These are phyloP conservation scores for Paspalum notatum DNA, from an alignment of 176 grass and related monocot species.

Conservation along the genomic window DNA sequence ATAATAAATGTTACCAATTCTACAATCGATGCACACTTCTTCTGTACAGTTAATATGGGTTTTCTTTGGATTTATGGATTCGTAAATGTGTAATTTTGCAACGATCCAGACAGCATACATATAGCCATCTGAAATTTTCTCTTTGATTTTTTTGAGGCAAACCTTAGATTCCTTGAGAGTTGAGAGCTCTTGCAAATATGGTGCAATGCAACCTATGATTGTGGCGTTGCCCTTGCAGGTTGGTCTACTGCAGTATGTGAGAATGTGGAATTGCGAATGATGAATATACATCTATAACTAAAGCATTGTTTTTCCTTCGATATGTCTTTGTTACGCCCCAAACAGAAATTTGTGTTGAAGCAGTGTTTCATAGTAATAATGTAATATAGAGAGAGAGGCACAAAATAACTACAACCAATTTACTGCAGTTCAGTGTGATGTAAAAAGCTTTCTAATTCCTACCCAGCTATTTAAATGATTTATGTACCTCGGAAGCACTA, in stretches of 20 bases:
- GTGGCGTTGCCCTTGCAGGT: no score
- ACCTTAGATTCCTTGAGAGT: neutral
- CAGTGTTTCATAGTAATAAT: no score
- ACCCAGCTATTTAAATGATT: neutral
- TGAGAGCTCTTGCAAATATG: slow-evolving; percentile 21
- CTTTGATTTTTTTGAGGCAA: neutral
- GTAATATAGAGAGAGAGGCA: no score
- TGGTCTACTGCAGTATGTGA: neutral
- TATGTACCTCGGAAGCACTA: slow-evolving; percentile 56
- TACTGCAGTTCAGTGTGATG: neutral
- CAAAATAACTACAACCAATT: neutral
- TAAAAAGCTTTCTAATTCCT: neutral
- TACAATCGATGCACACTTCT: neutral
- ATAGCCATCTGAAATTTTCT: neutral
- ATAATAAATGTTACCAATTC: neutral
- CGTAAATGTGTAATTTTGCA: neutral
- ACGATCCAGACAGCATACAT: neutral
- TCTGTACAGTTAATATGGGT: neutral
- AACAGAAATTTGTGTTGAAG: neutral
- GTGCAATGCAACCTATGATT: neutral
- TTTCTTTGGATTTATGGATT: neutral
- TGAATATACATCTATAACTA: neutral
- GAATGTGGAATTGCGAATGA: neutral
- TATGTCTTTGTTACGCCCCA: neutral
- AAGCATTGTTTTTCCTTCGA: neutral